These are phyloP conservation scores for Xenoacremonium recifei DNA, from an alignment of 2,329 filamentous ascomycete genomes.

Conservation along the genomic window DNA sequence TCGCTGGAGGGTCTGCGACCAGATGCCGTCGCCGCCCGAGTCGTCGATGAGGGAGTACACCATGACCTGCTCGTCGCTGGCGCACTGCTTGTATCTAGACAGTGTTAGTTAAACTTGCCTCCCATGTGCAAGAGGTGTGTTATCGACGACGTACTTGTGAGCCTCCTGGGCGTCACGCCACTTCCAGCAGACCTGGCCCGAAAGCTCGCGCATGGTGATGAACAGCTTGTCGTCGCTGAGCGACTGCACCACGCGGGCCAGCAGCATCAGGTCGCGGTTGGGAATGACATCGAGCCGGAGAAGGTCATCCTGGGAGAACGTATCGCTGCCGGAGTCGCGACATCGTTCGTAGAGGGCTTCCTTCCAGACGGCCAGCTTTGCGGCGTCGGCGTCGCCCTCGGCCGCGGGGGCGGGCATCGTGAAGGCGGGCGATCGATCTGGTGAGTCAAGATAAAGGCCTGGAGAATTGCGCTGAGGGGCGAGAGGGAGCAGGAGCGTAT, in stretches of 20 bases:
- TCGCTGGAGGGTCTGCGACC: constrained; percentile 81
- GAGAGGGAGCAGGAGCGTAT: constrained; percentile 5
- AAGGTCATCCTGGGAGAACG: constrained; percentile 60
- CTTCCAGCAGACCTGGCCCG: constrained; percentile 49
- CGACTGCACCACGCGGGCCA: constrained; percentile 55
- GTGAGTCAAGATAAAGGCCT: constrained; percentile 18
- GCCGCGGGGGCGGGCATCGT: constrained; percentile 28
- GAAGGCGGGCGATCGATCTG: no score
- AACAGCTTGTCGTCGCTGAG: constrained; percentile 62
- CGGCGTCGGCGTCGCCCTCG: constrained; percentile 31
- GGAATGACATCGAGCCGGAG: constrained; percentile 57
- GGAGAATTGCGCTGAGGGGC: constrained; percentile 1
- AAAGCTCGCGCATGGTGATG: constrained; percentile 41
- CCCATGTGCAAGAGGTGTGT: not conserved
- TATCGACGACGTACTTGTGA: constrained; percentile 48
- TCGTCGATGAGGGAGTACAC: constrained; percentile 90
- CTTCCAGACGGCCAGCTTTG: constrained; percentile 52
- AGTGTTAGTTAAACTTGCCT: constrained; percentile 11
- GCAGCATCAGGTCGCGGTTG: constrained; percentile 52
- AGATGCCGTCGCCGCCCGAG: constrained; percentile 80
- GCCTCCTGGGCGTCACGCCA: constrained; percentile 60
- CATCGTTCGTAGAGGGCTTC: constrained; percentile 57
- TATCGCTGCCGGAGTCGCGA: constrained; percentile 46
- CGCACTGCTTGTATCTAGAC: constrained; percentile 55
- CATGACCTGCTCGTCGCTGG: constrained; percentile 73